These are phyloP conservation scores for Fusarium verrucosum DNA, from an alignment of 2,329 filamentous ascomycete species.

Conservation along the genomic window DNA sequence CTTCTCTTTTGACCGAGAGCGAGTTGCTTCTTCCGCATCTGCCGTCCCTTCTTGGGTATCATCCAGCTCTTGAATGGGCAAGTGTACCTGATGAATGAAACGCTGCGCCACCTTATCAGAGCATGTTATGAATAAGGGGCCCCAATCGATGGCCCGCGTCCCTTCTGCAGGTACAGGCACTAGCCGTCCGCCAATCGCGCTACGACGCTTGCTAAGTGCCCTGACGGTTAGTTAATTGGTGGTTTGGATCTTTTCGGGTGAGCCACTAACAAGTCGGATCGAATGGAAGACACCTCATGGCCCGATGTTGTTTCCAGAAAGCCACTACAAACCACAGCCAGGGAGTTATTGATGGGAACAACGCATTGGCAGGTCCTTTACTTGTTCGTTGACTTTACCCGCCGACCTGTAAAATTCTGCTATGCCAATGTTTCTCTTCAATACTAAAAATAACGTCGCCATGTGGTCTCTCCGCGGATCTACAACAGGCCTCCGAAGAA, in stretches of 20 bases:
- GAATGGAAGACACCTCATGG: constrained; percentile 7
- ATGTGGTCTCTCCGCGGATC: constrained; percentile 23
- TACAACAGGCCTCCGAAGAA: constrained; percentile 23
- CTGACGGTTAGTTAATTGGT: not conserved
- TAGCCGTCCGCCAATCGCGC: constrained; percentile 31
- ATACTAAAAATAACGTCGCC: constrained; percentile 33
- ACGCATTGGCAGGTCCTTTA: not conserved
- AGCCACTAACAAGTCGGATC: constrained; percentile 4
- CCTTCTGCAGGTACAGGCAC: constrained; percentile 40
- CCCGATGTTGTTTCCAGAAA: constrained; percentile 15
- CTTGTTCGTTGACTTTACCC: not conserved
- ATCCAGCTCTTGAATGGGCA: constrained; percentile 31
- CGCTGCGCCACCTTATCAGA: constrained; percentile 43
- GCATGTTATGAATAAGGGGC: constrained; percentile 27
- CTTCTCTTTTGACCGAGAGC: constrained; percentile 7
- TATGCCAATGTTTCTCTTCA: constrained; percentile 1
- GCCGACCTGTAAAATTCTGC: not conserved
- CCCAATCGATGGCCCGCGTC: constrained; percentile 15
- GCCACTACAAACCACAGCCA: constrained; percentile 12
- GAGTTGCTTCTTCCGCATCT: constrained; percentile 18
- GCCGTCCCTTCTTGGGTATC: constrained; percentile 25
- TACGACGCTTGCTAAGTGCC: constrained; percentile 21
- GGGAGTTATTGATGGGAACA: not conserved
- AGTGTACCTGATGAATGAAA: constrained; percentile 40
- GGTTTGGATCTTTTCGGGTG: constrained; percentile 5